Base-by-base conservation (phyloP, 371 early-diverging fungal genomes). In the Mortierella sp. region DNA sequence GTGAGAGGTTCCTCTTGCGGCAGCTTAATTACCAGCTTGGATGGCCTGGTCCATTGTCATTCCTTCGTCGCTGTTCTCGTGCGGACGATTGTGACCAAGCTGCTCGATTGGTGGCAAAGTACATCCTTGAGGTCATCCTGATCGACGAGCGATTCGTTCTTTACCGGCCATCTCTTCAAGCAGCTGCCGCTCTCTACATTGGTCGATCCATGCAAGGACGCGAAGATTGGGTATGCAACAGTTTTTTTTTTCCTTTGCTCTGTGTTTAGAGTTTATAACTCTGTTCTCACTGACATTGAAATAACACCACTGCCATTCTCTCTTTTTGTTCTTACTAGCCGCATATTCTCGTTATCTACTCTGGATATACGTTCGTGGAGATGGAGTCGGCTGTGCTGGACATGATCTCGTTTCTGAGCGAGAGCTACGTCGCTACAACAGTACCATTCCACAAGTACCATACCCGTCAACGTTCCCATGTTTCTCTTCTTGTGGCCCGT, bases 71-170 rank as follows among this genome's bases (percentile, higher is more conserved):
- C 37, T 88, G 89, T 74, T 94, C 94, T 34, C 96, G 95, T 85
- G 96, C 93, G 44, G 96, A 96, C 80, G 79, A 90, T 57, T 93
- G 94, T 81, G 94, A 96, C 71, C 88, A 89, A 53, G 91, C 90
- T 79, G 93, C 92, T 26, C 90, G 97, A 71, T 94, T 93, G 24
- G 78, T 96, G 3, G 96, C 95, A 26, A 96, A 96, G 89, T 96
- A 96, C 85, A 87, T 98, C 69, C 90, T 97, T 89, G 98, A 98
- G 85, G 86, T 95, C 24, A 87, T 95, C 55, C 81, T 95, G 31
- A 78, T 95, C 9, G 93, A 96, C 85, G 91, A 95, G 70, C 79
- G 90, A 31, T 95, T 96, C 79, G 80, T 96, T 37, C 71, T 71
- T 34, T 92, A 88, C 64, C 77, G 90, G 34, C 93, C 96, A 1